A percentile compares a stretch with the other conserved stretches of the same genome.
Evolutionary conservation across 192 early-diverging fungal genomes (phyloP).

Genomic region (Coemansia sp.): DNA sequence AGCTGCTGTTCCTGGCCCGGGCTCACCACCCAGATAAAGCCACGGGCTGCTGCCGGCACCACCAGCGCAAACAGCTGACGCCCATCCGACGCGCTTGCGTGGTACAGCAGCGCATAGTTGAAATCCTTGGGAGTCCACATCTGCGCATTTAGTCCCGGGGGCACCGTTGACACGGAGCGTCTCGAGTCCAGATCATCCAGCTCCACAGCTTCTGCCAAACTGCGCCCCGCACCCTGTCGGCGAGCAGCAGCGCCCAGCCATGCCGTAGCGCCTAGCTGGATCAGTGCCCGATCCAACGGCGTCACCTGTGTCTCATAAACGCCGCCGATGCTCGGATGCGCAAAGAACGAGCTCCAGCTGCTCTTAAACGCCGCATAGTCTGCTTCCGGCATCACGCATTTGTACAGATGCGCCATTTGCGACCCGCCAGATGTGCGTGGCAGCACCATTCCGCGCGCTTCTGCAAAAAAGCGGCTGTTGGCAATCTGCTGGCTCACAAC

Average conservation of each 20-base stretch:
- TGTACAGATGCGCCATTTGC: slow-evolving; percentile 69
- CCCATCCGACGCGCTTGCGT: slow-evolving; percentile 51
- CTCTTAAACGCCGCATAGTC: slow-evolving; percentile 70
- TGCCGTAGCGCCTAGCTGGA: slow-evolving; percentile 66
- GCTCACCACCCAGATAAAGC: slow-evolving; percentile 77
- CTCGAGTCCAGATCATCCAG: slow-evolving; percentile 39
- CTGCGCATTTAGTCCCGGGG: background rate
- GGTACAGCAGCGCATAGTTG: slow-evolving; percentile 77
- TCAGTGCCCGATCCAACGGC: slow-evolving; percentile 74
- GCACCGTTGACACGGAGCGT: slow-evolving; percentile 18
- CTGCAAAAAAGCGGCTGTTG: slow-evolving; percentile 47
- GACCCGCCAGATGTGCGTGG: slow-evolving; percentile 65
- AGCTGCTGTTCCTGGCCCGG: slow-evolving; percentile 54
- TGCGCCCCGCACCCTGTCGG: slow-evolving; percentile 9
- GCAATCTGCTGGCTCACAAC: slow-evolving; percentile 55
- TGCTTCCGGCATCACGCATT: slow-evolving; percentile 76
- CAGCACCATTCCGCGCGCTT: slow-evolving; percentile 56
- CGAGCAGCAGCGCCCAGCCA: slow-evolving; percentile 34
- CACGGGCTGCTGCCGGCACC: slow-evolving; percentile 53
- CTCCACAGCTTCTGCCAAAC: slow-evolving; percentile 19
- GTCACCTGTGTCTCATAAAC: slow-evolving; percentile 93
- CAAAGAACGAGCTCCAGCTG: slow-evolving; percentile 76
- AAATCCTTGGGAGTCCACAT: slow-evolving; percentile 43
- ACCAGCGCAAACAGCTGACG: slow-evolving; percentile 68
- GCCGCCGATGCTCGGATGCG: slow-evolving; percentile 83